Evolutionary conservation across 495 filamentous ascomycete genomes (phyloP).

Genomic region (Bathelium albidoporum): DNA sequence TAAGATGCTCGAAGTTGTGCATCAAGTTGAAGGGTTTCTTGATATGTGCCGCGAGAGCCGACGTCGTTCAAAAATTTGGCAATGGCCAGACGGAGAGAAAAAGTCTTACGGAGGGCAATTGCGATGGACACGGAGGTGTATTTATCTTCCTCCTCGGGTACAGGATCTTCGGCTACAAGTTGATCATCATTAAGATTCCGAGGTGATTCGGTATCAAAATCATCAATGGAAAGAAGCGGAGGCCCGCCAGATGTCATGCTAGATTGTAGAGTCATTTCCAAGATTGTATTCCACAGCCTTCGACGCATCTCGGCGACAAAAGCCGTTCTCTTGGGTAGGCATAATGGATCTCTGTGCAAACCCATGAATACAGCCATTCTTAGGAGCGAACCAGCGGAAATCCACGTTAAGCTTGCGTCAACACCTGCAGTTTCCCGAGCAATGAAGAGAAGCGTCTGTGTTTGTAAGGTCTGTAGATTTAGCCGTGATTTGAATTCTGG

Average conservation of each 20-base stretch:
- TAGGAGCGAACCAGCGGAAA: constrained; percentile 43
- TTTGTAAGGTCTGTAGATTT: constrained; percentile 41
- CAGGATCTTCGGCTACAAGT: too few relatives aligned
- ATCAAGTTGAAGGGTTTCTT: too few relatives aligned
- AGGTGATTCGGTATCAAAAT: constrained; percentile 47
- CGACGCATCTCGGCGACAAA: constrained; percentile 47
- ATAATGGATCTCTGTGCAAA: constrained; percentile 47
- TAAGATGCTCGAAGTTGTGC: too few relatives aligned
- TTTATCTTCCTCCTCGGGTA: too few relatives aligned
- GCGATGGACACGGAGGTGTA: too few relatives aligned
- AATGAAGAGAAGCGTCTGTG: constrained; percentile 45
- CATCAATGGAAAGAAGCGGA: constrained; percentile 38
- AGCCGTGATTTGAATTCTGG: constrained; percentile 44
- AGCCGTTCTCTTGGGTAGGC: constrained; percentile 37
- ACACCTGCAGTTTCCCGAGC: constrained; percentile 42
- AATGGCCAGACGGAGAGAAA: too few relatives aligned
- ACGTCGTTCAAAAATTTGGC: too few relatives aligned
- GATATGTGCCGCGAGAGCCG: too few relatives aligned
- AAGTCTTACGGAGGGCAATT: too few relatives aligned
- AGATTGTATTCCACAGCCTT: constrained; percentile 51
- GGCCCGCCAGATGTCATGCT: constrained; percentile 46
- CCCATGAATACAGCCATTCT: constrained; percentile 50
- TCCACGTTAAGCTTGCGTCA: constrained; percentile 47
- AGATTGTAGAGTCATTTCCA: constrained; percentile 49
- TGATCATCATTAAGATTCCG: constrained; percentile 49